A percentile compares a stretch with the other conserved stretches of the same genome.
Evolutionary conservation across 345 rosid genomes (phyloP).

Genomic region (Brassica incana): DNA sequence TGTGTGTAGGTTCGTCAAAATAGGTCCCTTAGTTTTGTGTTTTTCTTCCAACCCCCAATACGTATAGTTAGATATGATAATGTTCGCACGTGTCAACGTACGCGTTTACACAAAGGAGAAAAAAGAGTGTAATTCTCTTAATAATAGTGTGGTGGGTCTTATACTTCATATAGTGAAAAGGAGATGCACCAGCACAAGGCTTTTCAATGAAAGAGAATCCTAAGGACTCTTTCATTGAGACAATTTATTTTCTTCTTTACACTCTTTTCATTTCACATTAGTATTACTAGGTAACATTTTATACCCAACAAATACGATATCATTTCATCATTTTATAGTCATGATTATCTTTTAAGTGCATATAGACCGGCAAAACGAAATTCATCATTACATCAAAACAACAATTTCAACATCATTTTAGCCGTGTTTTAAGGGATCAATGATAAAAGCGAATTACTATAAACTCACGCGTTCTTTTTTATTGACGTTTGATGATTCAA

Average conservation of each 20-base stretch:
- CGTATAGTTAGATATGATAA: constrained; percentile 18
- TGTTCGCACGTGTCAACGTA: constrained; percentile 39
- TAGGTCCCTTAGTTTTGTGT: not conserved
- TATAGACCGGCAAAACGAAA: constrained; percentile 38
- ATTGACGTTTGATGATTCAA: constrained; percentile 31
- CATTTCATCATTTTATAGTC: constrained; percentile 26
- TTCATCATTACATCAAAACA: constrained; percentile 36
- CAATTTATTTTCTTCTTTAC: constrained; percentile 26
- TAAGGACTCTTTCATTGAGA: constrained; percentile 20
- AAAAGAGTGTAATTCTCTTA: constrained; percentile 13
- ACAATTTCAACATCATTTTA: constrained; percentile 40
- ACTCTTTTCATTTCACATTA: constrained; percentile 29
- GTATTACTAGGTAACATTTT: constrained; percentile 2
- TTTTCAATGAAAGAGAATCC: constrained; percentile 43
- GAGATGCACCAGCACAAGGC: constrained; percentile 41
- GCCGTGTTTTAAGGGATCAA: constrained; percentile 40
- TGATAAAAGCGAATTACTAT: constrained; percentile 18
- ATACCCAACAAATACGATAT: constrained; percentile 30
- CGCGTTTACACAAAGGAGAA: constrained; percentile 29
- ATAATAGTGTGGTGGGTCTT: constrained; percentile 37
- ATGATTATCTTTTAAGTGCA: constrained; percentile 38
- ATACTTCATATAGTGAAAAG: constrained; percentile 35
- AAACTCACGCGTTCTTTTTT: constrained; percentile 34
- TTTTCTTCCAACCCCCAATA: constrained; percentile 20
- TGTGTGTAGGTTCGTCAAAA: not conserved